Evolutionary conservation across 176 grass and related monocot species (phyloP), one percentile per base, ranked within the genome.

Genomic region (Ampelocalamus luodianensis): DNA sequence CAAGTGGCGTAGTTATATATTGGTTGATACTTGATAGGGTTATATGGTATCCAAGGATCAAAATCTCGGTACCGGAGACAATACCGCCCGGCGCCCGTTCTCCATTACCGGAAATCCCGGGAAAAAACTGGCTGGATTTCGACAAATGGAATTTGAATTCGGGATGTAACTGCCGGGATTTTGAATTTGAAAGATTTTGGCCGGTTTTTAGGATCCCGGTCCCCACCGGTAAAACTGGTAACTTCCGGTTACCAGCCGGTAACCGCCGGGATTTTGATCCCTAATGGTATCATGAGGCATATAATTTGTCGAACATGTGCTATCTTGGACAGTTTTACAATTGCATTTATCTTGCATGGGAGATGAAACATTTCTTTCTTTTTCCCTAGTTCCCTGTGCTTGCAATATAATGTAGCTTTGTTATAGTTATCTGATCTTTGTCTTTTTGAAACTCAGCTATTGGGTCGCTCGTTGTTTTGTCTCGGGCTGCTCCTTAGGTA

Each of bases 381-480:
- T 76, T 11, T 32, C n/a, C 34, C 51, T 39, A 73, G 8, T 63
- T 48, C 64, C 29, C 3, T 86, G n/a, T 88, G 78, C 55, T 79
- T 79, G 17, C 39, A 24, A 45, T 77, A 18, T 32, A 42, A 44
- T 85, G 53, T 49, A 76, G 8, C 40, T 79, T 81, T 65, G 24
- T 72, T 71, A 70, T 81, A 55, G 36, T 79, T 80, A 49, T 61
- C 90, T 93, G 74, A 88, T 45, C 14, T 85, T 80, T 69, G 45
- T 86, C 14, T 84, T 74, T 81, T 27, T 72, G 74, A 76, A 83
- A 79, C 86, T 72, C 90, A 99, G 97, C 72, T 88, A 37, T 86
- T 99, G 82, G 91, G 90, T 24, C 93, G 97, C 24, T 99, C 97
- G 2, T 86, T 99, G 71, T 96, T 99, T 72, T 99, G 97, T 91